Evolutionary conservation across 306 rosid species (phyloP).

Genomic region (Citrullus mucosospermus): DNA sequence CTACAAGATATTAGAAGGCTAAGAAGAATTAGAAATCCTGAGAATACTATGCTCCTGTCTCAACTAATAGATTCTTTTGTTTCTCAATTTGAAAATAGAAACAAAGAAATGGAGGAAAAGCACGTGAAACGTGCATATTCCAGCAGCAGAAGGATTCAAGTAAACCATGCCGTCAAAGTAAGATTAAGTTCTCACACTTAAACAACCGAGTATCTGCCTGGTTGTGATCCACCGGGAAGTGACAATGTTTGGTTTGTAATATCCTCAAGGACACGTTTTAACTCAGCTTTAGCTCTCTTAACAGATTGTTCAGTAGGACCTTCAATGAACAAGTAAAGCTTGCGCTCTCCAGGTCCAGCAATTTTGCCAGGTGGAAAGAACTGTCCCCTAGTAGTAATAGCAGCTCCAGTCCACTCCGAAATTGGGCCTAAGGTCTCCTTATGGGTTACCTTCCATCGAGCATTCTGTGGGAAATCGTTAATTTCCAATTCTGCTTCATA

Average conservation of each 20-base stretch:
- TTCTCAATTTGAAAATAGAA: background rate
- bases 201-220: slow-evolving; percentile 82
- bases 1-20: background rate
- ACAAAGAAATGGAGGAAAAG: background rate
- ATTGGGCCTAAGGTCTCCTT: slow-evolving; percentile 91
- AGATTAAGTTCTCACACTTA: slow-evolving; percentile 40
- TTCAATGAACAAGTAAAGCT: slow-evolving; percentile 83
- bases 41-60: background rate
- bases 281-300: slow-evolving; percentile 77
- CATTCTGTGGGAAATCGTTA: slow-evolving; percentile 95
- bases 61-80: background rate
- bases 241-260: slow-evolving; percentile 77
- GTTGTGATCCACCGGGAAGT: slow-evolving; percentile 82
- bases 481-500: slow-evolving; percentile 90
- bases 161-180: background rate
- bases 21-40: background rate
- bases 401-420: slow-evolving; percentile 95
- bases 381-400: slow-evolving; percentile 94
- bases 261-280: slow-evolving; percentile 87
- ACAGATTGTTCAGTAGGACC: slow-evolving; percentile 88
- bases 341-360: slow-evolving; percentile 85
- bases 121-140: background rate
- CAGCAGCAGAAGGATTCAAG: background rate
- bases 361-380: slow-evolving; percentile 69
- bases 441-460: slow-evolving; percentile 95